A percentile compares a stretch with the other conserved stretches of the same genome.
Evolutionary conservation across 2,329 filamentous ascomycete species (phyloP).

Genomic region (Calonectria fujianensis): DNA sequence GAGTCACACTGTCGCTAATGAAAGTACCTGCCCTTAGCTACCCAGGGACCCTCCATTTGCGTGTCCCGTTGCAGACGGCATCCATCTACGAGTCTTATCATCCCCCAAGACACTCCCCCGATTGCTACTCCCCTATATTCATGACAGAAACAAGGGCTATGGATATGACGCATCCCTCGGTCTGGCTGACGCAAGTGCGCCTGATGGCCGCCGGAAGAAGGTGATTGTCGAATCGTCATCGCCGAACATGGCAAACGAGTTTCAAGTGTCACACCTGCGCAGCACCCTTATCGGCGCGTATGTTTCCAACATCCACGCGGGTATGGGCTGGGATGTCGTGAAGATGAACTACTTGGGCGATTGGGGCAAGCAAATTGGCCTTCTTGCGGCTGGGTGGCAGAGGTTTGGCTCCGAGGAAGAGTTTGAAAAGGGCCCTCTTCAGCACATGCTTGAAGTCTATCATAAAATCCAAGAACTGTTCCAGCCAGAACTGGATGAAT

Average conservation of each 20-base stretch:
- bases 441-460: conserved; percentile 81
- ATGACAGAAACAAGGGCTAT: conserved; percentile 45
- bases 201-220: conserved; percentile 52
- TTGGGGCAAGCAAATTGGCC: conserved; percentile 81
- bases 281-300: conserved; percentile 83
- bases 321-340: conserved; percentile 80
- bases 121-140: conserved; percentile 49
- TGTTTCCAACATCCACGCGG: conserved; percentile 78
- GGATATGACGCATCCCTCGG: conserved; percentile 51
- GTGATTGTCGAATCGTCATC: conserved; percentile 84
- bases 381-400: conserved; percentile 80
- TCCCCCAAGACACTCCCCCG: conserved; percentile 51
- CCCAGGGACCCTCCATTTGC: conserved; percentile 49
- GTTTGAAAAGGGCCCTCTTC: conserved; percentile 78
- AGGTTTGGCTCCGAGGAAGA: conserved; percentile 79
- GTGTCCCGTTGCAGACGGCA: conserved; percentile 51
- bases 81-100: conserved; percentile 49
- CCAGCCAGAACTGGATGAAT: conserved; percentile 76
- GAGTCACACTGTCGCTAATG: conserved; percentile 37
- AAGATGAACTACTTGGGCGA: conserved; percentile 84
- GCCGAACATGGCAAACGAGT: conserved; percentile 84
- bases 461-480: conserved; percentile 79
- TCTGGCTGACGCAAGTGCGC: conserved; percentile 28
- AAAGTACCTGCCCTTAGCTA: conserved; percentile 38
- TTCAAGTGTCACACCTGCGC: conserved; percentile 80